phyloP scores from a whole-genome alignment of 2,329 filamentous ascomycete species.

The Calonectria crousiana region DNA sequence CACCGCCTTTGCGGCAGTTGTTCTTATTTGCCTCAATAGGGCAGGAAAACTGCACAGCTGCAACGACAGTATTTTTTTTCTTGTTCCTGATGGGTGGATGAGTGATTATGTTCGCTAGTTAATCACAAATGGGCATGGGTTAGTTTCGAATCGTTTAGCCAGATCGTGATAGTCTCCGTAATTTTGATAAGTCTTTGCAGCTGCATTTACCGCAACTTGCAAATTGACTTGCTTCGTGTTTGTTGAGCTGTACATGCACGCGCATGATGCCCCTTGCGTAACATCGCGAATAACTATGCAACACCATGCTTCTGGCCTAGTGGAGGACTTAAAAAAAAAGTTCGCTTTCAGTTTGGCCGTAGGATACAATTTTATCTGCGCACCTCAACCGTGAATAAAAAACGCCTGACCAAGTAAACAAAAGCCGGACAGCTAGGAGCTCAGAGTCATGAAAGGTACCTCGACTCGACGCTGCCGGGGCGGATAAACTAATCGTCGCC shows the following conservation, averaged over 20 bases:
- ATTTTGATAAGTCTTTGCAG: neutral
- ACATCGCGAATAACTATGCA: constrained; percentile 1
- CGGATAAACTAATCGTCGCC: neutral
- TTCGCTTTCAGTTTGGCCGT: neutral
- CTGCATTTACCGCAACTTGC: neutral
- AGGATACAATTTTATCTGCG: neutral
- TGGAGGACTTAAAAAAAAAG: neutral
- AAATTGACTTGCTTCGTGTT: neutral
- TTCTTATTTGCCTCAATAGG: neutral
- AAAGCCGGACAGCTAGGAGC: neutral
- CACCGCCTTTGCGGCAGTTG: neutral
- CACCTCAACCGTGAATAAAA: neutral
- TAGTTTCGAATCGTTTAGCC: neutral
- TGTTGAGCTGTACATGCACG: constrained; percentile 7
- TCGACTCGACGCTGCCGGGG: neutral
- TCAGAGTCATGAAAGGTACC: neutral
- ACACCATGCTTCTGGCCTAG: neutral
- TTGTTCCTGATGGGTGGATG: neutral
- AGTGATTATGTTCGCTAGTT: neutral
- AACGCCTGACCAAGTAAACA: neutral
- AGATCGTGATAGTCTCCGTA: neutral
- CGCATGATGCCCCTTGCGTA: neutral
- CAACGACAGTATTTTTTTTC: neutral
- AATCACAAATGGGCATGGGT: neutral
- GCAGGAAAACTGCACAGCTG: neutral